These are phyloP conservation scores for Aspergillus vadensis DNA, from an alignment of 2,329 filamentous ascomycete species.

Conservation along the genomic window DNA sequence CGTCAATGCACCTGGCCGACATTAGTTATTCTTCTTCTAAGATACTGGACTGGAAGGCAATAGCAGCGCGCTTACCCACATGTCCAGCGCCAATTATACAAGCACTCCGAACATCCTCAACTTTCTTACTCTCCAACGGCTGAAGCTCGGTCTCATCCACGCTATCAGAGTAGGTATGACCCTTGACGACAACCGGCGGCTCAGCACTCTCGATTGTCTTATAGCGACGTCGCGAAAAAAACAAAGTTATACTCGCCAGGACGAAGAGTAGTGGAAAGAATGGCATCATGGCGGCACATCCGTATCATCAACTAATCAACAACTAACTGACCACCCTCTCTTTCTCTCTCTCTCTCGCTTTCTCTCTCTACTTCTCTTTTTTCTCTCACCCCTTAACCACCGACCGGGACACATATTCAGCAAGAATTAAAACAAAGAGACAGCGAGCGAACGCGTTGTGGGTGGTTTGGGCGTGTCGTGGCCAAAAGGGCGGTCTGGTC, in stretches of 20 bases:
- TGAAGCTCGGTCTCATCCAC: slow-evolving; percentile 9
- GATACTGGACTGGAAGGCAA: neutral
- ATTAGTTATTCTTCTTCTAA: neutral
- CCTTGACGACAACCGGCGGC: slow-evolving; percentile 20
- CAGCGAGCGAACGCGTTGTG: neutral
- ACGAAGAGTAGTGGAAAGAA: slow-evolving; percentile 22
- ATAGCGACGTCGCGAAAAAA: slow-evolving; percentile 19
- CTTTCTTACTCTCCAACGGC: neutral
- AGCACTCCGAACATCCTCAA: slow-evolving; percentile 23
- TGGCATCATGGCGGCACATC: slow-evolving; percentile 15
- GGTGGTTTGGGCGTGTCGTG: neutral
- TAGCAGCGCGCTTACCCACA: slow-evolving; percentile 22
- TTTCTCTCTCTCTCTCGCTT: neutral
- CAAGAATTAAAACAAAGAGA: neutral
- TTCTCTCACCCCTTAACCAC: neutral
- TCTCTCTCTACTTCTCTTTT: too few relatives aligned
- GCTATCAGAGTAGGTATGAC: slow-evolving; percentile 23
- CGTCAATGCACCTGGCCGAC: slow-evolving; percentile 22
- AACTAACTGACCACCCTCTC: neutral
- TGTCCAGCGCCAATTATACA: slow-evolving; percentile 31
- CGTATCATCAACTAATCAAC: neutral
- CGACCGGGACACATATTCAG: neutral
- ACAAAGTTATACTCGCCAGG: slow-evolving; percentile 19
- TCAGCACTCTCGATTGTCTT: slow-evolving; percentile 10
- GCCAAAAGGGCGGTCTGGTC: slow-evolving; percentile 11